Base-by-base conservation (phyloP, 2,329 filamentous ascomycete species). In the Nemania diffusa region DNA sequence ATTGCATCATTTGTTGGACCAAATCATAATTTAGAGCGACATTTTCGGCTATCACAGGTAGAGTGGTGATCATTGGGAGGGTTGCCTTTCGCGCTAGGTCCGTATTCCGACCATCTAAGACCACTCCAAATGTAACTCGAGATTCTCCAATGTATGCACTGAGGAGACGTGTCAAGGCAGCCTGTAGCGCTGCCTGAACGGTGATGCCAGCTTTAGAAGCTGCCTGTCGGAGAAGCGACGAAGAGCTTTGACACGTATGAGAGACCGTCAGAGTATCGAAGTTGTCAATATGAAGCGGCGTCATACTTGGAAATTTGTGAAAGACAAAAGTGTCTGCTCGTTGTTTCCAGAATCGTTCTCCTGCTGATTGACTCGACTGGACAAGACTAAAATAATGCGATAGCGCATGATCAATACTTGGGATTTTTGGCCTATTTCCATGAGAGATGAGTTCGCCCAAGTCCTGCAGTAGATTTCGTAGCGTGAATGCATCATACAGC, bases 21-120 rank as follows among this genome's bases (percentile, higher is more conserved):
- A 94, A 78, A 1, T 86, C 81, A 1, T 73, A 71, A 65, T 91
- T 91, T 0, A 84, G 86, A 0, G 83, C 75, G 1, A 77, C 75
- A 20, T 91, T 84, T 24, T 82, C 77, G n/a, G 87, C 87, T 11
- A 90, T 78, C 0, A 96, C 84, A 0, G 95, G 95, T 1, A 97
- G 78, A 0, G 94, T 97, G 0, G 91, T 90, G 62, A 97, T 88
- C 75, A 92, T 95, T 0, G 95, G 94, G 58, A 97, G 92, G 0
- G 88, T 84, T 4, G 87, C 85, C 5, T 83, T 76, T 20, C 85
- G 83, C 0, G 89, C 87, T n/a, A 84, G 81, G 3, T 90, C 84
- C 0, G 84, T 84, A 3, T 85, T 88, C 37, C 93, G 84, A 0
- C 93, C 93, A 8, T 94, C 94, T 7, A 97, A 82, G 0, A 94